These are phyloP conservation scores for Leccinum disarticulatum DNA, from an alignment of 768 basidiomycete species.

Conservation along the genomic window DNA sequence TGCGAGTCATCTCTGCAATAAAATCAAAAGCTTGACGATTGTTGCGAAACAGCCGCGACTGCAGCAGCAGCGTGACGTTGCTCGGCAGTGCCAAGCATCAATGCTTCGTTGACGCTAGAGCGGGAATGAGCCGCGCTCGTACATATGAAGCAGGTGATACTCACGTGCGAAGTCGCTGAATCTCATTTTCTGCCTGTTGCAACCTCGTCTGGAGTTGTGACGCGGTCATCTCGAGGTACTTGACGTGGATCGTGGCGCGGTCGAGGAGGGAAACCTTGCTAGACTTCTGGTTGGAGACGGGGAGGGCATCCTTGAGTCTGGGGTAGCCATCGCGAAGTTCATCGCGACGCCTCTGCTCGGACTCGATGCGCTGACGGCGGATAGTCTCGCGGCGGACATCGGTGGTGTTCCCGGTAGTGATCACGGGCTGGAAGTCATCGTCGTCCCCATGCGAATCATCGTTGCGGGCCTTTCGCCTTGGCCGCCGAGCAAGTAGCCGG, in stretches of 20 bases:
- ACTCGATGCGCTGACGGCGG: constrained; percentile 90
- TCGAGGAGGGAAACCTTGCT: constrained; percentile 91
- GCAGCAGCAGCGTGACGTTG: constrained; percentile 59
- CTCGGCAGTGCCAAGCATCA: constrained; percentile 83
- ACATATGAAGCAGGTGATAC: constrained; percentile 14
- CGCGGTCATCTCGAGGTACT: constrained; percentile 80
- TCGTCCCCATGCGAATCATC: constrained; percentile 74
- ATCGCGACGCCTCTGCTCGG: constrained; percentile 87
- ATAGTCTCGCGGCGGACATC: constrained; percentile 87
- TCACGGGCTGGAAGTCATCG: constrained; percentile 68
- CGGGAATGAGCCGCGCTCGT: not conserved
- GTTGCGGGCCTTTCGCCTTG: constrained; percentile 50
- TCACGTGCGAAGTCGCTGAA: constrained; percentile 69
- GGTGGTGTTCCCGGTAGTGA: constrained; percentile 43
- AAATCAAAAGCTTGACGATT: constrained; percentile 46
- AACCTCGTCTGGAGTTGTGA: constrained; percentile 73
- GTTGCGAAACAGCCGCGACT: constrained; percentile 50
- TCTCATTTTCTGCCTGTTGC: constrained; percentile 77
- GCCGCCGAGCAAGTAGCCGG: constrained; percentile 54
- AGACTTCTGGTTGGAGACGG: constrained; percentile 87
- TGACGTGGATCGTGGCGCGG: constrained; percentile 84
- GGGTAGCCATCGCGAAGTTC: constrained; percentile 92
- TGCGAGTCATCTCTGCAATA: constrained; percentile 39
- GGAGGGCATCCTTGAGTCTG: constrained; percentile 87
- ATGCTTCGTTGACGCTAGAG: constrained; percentile 75